Percentiles rank a stretch among this genome's conserved stretches.
Conservation (phyloP, 2,329 filamentous ascomycete genomes). For the Xylariaceae sp. region DNA sequence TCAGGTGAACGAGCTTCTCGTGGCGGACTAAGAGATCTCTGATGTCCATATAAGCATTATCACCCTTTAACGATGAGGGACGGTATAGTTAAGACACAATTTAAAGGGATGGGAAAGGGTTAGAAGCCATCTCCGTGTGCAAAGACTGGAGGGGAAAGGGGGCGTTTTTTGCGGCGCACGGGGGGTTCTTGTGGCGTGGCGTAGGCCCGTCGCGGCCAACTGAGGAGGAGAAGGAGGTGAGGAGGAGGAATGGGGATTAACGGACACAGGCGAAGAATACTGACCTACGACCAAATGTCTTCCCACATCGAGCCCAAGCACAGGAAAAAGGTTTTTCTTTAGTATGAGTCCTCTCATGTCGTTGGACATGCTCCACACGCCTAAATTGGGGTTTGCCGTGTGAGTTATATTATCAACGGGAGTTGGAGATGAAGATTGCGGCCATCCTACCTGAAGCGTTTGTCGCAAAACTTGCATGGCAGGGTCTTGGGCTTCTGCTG, state of each 20-base stretch:
- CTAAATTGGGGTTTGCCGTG: constrained; percentile 51
- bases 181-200: constrained; percentile 17
- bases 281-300: constrained; percentile 68
- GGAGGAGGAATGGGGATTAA: constrained; percentile 23
- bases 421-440: constrained; percentile 30
- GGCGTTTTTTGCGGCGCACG: constrained; percentile 30
- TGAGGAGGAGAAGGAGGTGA: constrained; percentile 29
- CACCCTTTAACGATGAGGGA: constrained; percentile 32
- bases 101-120: constrained; percentile 27
- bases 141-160: constrained; percentile 24
- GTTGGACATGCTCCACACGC: constrained; percentile 69
- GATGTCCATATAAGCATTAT: constrained; percentile 66
- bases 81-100: constrained; percentile 25
- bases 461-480: constrained; percentile 69
- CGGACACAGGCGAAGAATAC: constrained; percentile 43
- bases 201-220: constrained; percentile 22
- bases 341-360: constrained; percentile 69
- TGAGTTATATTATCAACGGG: constrained; percentile 49
- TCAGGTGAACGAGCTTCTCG: constrained; percentile 69
- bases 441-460: constrained; percentile 63
- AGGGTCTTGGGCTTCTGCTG: constrained; percentile 67
- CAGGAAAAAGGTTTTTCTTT: constrained; percentile 71
- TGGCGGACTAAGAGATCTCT: constrained; percentile 69
- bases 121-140: constrained; percentile 21
- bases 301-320: constrained; percentile 64